phyloP scores from a whole-genome alignment of 495 filamentous ascomycete species.

The Niebla homalea region DNA sequence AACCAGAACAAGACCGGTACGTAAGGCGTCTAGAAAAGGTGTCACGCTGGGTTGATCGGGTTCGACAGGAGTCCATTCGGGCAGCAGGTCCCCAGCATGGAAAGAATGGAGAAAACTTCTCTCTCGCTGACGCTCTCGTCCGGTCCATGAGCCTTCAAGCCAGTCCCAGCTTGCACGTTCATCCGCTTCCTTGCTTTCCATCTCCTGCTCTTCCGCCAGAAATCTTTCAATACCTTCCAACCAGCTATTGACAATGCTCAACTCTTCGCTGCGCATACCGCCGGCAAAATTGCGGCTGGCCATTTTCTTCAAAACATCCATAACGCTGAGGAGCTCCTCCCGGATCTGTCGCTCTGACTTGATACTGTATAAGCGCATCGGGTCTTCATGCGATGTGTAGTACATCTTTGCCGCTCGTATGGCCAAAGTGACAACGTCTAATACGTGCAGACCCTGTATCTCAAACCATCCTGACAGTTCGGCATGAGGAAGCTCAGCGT shows the following conservation, averaged over 20 bases:
- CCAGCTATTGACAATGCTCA: conserved; percentile 59
- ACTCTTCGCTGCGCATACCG: conserved; percentile 64
- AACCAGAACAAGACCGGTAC: conserved; percentile 68
- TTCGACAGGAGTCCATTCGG: conserved; percentile 54
- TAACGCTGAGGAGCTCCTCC: conserved; percentile 65
- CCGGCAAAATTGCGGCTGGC: conserved; percentile 76
- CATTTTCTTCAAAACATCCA: conserved; percentile 85
- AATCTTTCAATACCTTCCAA: conserved; percentile 61
- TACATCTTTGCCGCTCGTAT: conserved; percentile 92
- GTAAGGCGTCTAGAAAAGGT: conserved; percentile 58
- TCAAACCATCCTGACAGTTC: conserved; percentile 57
- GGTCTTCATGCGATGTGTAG: conserved; percentile 75
- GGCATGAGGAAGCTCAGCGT: conserved; percentile 11
- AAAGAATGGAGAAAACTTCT: conserved; percentile 55
- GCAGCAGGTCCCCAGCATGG: conserved; percentile 46
- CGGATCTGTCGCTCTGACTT: conserved; percentile 72
- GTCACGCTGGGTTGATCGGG: conserved; percentile 46
- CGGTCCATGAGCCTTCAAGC: conserved; percentile 70
- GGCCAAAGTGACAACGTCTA: conserved; percentile 84
- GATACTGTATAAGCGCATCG: conserved; percentile 70
- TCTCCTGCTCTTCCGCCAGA: conserved; percentile 56
- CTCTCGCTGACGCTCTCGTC: conserved; percentile 64
- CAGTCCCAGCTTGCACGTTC: conserved; percentile 67
- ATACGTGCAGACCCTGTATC: conserved; percentile 77
- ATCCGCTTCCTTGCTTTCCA: conserved; percentile 58